phyloP scores from a whole-genome alignment of 306 rosid genomes.

The Quillaja saponaria region DNA sequence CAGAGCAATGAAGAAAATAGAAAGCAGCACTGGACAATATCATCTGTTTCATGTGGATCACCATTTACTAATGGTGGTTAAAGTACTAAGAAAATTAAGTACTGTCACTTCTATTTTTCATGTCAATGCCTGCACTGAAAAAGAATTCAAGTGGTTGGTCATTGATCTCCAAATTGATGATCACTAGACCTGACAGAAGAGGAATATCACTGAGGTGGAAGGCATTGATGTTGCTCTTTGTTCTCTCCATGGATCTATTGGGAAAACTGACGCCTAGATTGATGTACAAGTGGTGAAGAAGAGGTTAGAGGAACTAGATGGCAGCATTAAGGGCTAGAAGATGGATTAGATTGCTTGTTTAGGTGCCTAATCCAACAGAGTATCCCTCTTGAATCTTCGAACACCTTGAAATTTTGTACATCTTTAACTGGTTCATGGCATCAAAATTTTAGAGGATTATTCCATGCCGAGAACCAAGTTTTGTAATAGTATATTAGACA shows the following conservation, averaged over 20 bases:
- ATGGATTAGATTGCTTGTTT: slow-evolving; percentile 38
- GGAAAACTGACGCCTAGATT: slow-evolving; percentile 3
- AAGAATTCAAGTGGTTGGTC: slow-evolving; percentile 34
- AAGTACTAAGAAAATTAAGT: slow-evolving; percentile 39
- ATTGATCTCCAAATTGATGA: slow-evolving; percentile 30
- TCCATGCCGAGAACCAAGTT: too few relatives aligned
- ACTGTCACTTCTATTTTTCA: slow-evolving; percentile 25
- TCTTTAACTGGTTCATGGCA: background rate
- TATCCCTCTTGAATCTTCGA: slow-evolving; percentile 42
- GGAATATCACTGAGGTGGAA: slow-evolving; percentile 20
- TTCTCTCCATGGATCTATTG: slow-evolving; percentile 7
- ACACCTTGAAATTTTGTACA: slow-evolving; percentile 28
- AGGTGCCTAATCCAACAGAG: slow-evolving; percentile 49
- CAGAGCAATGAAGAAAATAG: slow-evolving; percentile 38
- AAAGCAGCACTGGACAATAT: slow-evolving; percentile 20
- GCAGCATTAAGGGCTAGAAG: slow-evolving; percentile 28
- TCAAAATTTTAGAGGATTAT: too few relatives aligned
- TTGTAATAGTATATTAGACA: too few relatives aligned
- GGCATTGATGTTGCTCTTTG: slow-evolving; percentile 32
- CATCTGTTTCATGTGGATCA: slow-evolving; percentile 7
- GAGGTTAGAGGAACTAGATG: slow-evolving; percentile 31
- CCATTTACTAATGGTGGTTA: slow-evolving; percentile 22
- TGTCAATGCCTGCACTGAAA: slow-evolving; percentile 27
- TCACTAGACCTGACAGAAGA: slow-evolving; percentile 11
- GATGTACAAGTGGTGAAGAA: slow-evolving; percentile 25